Conservation (phyloP, 179 eudicot genomes). For the Silene coronaria region DNA sequence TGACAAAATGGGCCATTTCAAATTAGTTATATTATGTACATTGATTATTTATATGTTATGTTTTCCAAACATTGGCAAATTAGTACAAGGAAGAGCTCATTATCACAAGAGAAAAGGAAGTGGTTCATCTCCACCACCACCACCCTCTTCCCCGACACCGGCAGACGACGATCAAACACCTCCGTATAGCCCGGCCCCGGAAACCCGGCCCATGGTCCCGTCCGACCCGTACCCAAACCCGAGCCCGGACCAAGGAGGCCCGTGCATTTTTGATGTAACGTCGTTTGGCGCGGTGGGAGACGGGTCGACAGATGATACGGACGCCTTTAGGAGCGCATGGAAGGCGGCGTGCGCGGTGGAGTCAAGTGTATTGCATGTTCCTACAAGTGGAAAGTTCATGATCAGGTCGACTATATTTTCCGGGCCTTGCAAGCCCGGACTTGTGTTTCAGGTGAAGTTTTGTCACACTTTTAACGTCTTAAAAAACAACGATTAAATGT, state of each 20-base stretch:
- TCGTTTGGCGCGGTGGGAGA: slow-evolving; percentile 78
- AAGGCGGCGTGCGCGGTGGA: slow-evolving; percentile 85
- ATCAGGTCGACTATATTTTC: slow-evolving; percentile 80
- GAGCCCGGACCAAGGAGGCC: slow-evolving; percentile 25
- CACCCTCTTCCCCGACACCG: slow-evolving; percentile 11
- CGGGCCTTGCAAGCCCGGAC: slow-evolving; percentile 84
- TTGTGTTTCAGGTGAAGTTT: slow-evolving; percentile 60
- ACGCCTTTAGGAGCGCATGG: slow-evolving; percentile 71
- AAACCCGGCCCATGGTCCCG: slow-evolving; percentile 23
- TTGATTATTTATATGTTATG: slow-evolving; percentile 16
- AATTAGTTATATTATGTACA: background rate
- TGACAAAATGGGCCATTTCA: slow-evolving; percentile 13
- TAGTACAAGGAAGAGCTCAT: slow-evolving; percentile 53
- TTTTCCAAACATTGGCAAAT: slow-evolving; percentile 20
- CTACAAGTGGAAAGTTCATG: slow-evolving; percentile 46
- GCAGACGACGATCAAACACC: slow-evolving; percentile 20
- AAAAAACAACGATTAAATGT: background rate
- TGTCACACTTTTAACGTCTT: background rate
- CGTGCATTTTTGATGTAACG: slow-evolving; percentile 66
- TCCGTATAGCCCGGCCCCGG: slow-evolving; percentile 23
- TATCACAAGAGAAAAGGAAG: slow-evolving; percentile 37
- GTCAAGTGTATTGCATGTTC: slow-evolving; percentile 50
- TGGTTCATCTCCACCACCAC: slow-evolving; percentile 2
- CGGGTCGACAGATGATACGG: slow-evolving; percentile 67
- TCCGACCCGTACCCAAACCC: slow-evolving; percentile 41